phyloP scores from a whole-genome alignment of 345 rosid species.

The sweet orange (Citrus sinensis) region DVS_A1.0 CM039162.1:24536001-24536500 shows the following conservation, averaged over 20 bases:
- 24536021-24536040: constrained; percentile 64
- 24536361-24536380: constrained; percentile 28
- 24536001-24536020: constrained; percentile 73
- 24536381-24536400: constrained; percentile 99
- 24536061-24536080: neutral
- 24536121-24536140: neutral
- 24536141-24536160: neutral
- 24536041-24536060: constrained; percentile 33
- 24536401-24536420: constrained; percentile 88
- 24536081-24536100: neutral
- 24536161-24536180: constrained; percentile 82
- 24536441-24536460: constrained; percentile 99
- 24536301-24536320: neutral
- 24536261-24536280: constrained; percentile 94
- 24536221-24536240: constrained; percentile 72
- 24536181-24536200: constrained; percentile 94
- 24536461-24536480: constrained; percentile 90
- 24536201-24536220: constrained; percentile 78
- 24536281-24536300: constrained; percentile 31
- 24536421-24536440: constrained; percentile 92
- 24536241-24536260: constrained; percentile 71
- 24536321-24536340: neutral
- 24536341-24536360: neutral
- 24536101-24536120: neutral
- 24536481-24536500: constrained; percentile 93